Percentiles rank a stretch among this genome's conserved stretches.
These are phyloP conservation scores for Turnera subulata DNA, from an alignment of 345 rosid species.

Conservation along the genomic window DNA sequence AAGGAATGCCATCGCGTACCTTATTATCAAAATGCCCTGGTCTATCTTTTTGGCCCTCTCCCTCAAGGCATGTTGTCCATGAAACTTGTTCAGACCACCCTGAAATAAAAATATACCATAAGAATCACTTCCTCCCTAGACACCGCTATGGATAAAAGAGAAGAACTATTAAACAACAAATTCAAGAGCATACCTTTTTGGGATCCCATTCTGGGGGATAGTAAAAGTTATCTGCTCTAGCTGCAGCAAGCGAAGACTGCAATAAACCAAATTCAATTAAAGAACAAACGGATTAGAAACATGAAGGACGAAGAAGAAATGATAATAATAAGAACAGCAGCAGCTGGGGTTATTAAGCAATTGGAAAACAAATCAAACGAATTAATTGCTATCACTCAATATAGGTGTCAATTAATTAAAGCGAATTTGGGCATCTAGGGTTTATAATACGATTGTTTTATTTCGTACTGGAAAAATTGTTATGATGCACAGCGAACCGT, in stretches of 20 bases:
- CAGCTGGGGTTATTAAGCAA: no score
- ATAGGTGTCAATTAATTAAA: no score
- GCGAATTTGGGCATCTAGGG: no score
- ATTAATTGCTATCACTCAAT: no score
- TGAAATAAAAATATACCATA: conserved; percentile 16
- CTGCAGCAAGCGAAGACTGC: background rate
- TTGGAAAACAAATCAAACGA: background rate
- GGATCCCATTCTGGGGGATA: background rate
- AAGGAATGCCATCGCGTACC: conserved; percentile 34
- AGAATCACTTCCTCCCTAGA: no score
- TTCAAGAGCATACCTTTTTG: background rate
- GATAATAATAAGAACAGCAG: no score
- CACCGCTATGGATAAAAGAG: no score
- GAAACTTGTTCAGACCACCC: conserved; percentile 94
- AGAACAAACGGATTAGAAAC: no score
- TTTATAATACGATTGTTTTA: no score
- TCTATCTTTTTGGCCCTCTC: conserved; percentile 91
- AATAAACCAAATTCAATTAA: background rate
- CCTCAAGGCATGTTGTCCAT: conserved; percentile 92
- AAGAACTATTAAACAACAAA: no score
- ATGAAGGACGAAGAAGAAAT: background rate
- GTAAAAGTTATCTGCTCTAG: background rate
- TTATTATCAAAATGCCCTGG: conserved; percentile 89
- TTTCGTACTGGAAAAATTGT: no score
- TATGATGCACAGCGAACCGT: no score